These are phyloP conservation scores for Aspergillus bertholletiae DNA, from an alignment of 495 filamentous ascomycete species.

Conservation along the genomic window DNA sequence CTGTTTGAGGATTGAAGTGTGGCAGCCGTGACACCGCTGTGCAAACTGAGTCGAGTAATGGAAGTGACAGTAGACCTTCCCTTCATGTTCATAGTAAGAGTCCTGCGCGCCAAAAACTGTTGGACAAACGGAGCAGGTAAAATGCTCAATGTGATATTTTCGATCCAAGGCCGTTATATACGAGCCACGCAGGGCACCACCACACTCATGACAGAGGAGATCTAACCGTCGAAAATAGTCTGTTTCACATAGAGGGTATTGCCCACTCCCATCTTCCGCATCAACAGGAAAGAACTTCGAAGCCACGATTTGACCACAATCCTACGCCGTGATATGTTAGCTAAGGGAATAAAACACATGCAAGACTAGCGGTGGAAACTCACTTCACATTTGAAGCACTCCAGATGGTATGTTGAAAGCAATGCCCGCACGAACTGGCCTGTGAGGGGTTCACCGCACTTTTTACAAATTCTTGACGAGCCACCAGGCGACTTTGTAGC, in stretches of 20 bases:
- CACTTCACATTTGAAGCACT: conserved; percentile 97
- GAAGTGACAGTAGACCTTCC: conserved; percentile 96
- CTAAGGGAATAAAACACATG: background rate
- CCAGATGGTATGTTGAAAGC: conserved; percentile 89
- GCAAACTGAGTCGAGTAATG: conserved; percentile 99
- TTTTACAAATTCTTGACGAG: conserved; percentile 68
- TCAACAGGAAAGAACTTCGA: conserved; percentile 98
- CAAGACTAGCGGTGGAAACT: conserved; percentile 30
- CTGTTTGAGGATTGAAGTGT: conserved; percentile 97
- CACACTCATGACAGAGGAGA: conserved; percentile 86
- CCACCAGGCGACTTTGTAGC: conserved; percentile 38
- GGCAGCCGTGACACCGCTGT: conserved; percentile 92
- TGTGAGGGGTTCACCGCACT: conserved; percentile 79
- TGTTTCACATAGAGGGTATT: conserved; percentile 95
- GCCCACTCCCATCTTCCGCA: conserved; percentile 75
- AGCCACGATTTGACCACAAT: conserved; percentile 93
- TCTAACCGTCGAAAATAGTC: conserved; percentile 96
- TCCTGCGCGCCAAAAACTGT: conserved; percentile 97
- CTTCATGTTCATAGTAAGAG: conserved; percentile 97
- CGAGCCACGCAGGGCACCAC: conserved; percentile 89
- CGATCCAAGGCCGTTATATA: conserved; percentile 97
- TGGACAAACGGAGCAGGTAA: conserved; percentile 95
- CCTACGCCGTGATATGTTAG: conserved; percentile 51
- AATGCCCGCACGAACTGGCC: conserved; percentile 96
- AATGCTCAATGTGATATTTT: conserved; percentile 99